Evolutionary conservation across 164 flowering plant species (phyloP), one percentile per base, ranked within the genome.

Genomic region (Chimonanthus salicifolius): DNA sequence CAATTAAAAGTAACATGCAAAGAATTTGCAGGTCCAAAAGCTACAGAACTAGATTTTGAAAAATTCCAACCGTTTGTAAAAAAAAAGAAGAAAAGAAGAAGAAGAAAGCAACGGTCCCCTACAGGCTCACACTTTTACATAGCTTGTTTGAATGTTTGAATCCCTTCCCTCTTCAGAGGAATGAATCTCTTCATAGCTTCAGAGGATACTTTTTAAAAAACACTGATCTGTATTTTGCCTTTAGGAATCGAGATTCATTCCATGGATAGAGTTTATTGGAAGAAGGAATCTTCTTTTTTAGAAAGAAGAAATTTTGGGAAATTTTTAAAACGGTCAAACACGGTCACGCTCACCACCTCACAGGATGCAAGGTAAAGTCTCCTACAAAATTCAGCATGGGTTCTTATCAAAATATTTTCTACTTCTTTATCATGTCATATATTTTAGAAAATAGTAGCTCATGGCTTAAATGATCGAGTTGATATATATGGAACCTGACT

Each of bases 71-170:
- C 80, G 78, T 72, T 77, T 9, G 60, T 3, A n/a, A 54, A 54
- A 33, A 33, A 33, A 33, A 33, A 33, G 33, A 21, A 21, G 1
- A 33, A 0, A 33, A 33, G 7, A 33, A 58, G 63, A 67, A 78
- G 78, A 64, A 64, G 66, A 78, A 78, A 76, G 84, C 71, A 84
- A 83, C 80, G 87, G 83, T 80, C 58, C 70, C 71, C 71, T 33
- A 33, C 33, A 33, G 33, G 0, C 33, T 1, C 33, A 33, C 33
- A 33, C 18, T 21, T 49, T 64, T 67, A 78, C 54, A 72, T 65
- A 82, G 88, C 87, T 82, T 83, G 85, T 71, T 62, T 8, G 50
- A 64, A 15, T 72, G 78, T 82, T 86, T 80, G 82, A 85, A 86
- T 72, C 83, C 70, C 80, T 80, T 82, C 88, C 90, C 89, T 81